Percentiles rank a stretch among this genome's conserved stretches.
These are phyloP conservation scores for Aspergillus uvarum DNA, from an alignment of 2,329 filamentous ascomycete species.

Conservation along the genomic window DNA sequence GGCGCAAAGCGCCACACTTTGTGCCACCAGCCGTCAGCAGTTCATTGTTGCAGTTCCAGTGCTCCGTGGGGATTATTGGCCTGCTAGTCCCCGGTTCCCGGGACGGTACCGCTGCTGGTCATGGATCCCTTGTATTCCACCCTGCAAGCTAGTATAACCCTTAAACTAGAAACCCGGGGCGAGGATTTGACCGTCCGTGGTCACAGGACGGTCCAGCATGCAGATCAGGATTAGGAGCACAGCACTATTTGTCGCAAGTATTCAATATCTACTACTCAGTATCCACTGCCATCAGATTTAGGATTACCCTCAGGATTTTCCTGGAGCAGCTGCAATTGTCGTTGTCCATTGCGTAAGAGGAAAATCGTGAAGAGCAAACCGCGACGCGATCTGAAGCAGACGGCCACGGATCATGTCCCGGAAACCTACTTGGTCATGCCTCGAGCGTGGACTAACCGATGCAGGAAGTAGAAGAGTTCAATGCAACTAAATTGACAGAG, in stretches of 20 bases:
- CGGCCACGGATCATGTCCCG: constrained; percentile 8
- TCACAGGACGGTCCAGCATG: constrained; percentile 1
- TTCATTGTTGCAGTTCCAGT: constrained; percentile 14
- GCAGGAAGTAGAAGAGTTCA: constrained; percentile 15
- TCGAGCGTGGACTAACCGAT: not conserved
- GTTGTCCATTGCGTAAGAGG: constrained; percentile 9
- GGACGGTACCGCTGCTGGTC: not conserved
- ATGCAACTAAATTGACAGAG: constrained; percentile 10
- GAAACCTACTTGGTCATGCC: constrained; percentile 1
- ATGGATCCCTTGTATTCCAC: constrained; percentile 4
- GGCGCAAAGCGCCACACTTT: constrained; percentile 20
- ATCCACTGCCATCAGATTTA: constrained; percentile 11
- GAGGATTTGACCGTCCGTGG: constrained; percentile 16
- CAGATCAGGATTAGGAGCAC: constrained; percentile 5
- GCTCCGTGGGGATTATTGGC: constrained; percentile 4
- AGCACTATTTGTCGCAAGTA: constrained; percentile 10
- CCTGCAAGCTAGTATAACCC: constrained; percentile 10
- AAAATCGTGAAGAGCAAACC: constrained; percentile 3
- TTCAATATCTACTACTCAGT: constrained; percentile 4
- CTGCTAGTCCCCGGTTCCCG: not conserved
- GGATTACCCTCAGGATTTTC: constrained; percentile 14
- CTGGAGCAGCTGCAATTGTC: not conserved
- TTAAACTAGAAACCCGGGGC: constrained; percentile 17
- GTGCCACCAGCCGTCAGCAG: constrained; percentile 11
- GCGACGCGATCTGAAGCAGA: not conserved